Conservation (phyloP, 2,329 filamentous ascomycete genomes). For the Drechmeria coniospora region DNA sequence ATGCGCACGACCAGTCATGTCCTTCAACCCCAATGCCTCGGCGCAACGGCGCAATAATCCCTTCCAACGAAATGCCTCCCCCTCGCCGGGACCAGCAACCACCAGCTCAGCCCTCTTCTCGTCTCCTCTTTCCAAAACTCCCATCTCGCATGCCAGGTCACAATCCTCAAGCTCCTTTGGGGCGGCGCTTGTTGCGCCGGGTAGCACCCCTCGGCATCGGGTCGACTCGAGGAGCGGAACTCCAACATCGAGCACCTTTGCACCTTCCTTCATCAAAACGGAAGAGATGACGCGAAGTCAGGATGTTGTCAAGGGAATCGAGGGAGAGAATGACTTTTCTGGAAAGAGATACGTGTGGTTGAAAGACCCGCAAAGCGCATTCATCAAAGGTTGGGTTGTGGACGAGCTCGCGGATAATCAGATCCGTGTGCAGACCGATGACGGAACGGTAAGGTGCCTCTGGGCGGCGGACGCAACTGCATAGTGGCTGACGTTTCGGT, state of each 20-base stretch:
- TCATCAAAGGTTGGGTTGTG: slow-evolving; percentile 83
- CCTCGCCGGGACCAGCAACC: slow-evolving; percentile 43
- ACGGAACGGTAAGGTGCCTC: slow-evolving; percentile 55
- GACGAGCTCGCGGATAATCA: slow-evolving; percentile 57
- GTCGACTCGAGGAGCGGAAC: slow-evolving; percentile 50
- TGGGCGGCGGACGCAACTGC: not conserved
- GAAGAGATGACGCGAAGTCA: slow-evolving; percentile 52
- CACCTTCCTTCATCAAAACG: slow-evolving; percentile 86
- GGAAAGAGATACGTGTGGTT: slow-evolving; percentile 98
- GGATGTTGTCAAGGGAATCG: slow-evolving; percentile 55
- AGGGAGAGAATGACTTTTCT: slow-evolving; percentile 97
- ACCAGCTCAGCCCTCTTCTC: slow-evolving; percentile 58
- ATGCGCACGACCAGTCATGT: slow-evolving; percentile 15
- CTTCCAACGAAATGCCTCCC: slow-evolving; percentile 55
- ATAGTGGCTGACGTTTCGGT: slow-evolving; percentile 8
- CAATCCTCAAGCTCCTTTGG: slow-evolving; percentile 47
- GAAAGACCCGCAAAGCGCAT: slow-evolving; percentile 71
- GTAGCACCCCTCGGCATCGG: slow-evolving; percentile 23
- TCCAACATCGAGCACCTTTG: slow-evolving; percentile 67
- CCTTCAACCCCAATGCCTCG: slow-evolving; percentile 19
- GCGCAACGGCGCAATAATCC: slow-evolving; percentile 67
- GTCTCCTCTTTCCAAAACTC: slow-evolving; percentile 33
- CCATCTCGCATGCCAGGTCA: slow-evolving; percentile 48
- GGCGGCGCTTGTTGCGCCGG: slow-evolving; percentile 22
- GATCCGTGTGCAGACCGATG: slow-evolving; percentile 81